Conservation (phyloP, 345 rosid species). For the Aethionema arabicum region DNA sequence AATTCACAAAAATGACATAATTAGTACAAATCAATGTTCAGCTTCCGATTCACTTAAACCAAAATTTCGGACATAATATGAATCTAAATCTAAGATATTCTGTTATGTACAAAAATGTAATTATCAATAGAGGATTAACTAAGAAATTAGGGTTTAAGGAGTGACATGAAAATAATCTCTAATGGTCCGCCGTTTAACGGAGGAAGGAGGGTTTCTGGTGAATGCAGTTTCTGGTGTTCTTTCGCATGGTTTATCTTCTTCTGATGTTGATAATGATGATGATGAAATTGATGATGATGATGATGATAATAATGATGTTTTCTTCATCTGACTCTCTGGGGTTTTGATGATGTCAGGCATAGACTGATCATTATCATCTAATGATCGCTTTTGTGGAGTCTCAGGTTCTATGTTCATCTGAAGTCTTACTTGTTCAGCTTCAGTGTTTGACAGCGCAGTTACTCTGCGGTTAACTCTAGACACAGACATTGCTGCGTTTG, state of each 20-base stretch:
- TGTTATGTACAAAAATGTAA: constrained; percentile 19
- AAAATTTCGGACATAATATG: constrained; percentile 13
- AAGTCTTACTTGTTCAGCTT: constrained; percentile 41
- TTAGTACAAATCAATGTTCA: not conserved
- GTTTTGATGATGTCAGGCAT: constrained; percentile 40
- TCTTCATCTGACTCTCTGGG: constrained; percentile 55
- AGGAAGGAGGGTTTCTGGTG: constrained; percentile 78
- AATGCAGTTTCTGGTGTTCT: constrained; percentile 54
- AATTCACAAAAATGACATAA: too few species aligned
- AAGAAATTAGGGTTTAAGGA: constrained; percentile 20
- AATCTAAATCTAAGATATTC: constrained; percentile 13
- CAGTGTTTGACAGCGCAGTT: constrained; percentile 51
- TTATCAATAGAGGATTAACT: not conserved
- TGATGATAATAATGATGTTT: constrained; percentile 11
- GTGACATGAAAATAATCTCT: constrained; percentile 75
- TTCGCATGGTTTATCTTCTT: constrained; percentile 42
- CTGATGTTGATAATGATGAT: constrained; percentile 7
- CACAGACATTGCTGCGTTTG: constrained; percentile 26
- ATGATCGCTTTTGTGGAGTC: constrained; percentile 32
- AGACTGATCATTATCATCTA: constrained; percentile 31
- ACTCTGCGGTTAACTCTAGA: constrained; percentile 69
- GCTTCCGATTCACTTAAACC: constrained; percentile 7
- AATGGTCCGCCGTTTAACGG: constrained; percentile 78
- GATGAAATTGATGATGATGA: constrained; percentile 13
- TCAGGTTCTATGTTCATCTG: constrained; percentile 40